Evolutionary conservation across 768 basidiomycete genomes (phyloP).

Genomic region (Panus rudis): DNA sequence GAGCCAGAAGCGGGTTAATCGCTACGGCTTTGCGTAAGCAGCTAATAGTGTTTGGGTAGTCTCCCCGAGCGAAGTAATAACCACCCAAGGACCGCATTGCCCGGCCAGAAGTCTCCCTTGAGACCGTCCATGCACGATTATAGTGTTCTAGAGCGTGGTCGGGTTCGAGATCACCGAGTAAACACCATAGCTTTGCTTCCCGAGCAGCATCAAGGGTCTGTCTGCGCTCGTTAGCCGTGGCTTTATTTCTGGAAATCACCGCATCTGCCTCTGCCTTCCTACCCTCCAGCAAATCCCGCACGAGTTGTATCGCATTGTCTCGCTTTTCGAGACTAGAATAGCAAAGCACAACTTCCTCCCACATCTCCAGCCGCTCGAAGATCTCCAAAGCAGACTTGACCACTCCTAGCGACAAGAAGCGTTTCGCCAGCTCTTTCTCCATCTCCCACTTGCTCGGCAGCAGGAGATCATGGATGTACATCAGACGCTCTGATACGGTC

Average conservation of each 20-base stretch:
- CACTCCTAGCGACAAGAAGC: slow-evolving; percentile 82
- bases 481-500: slow-evolving; percentile 61
- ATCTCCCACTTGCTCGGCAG: slow-evolving; percentile 92
- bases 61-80: slow-evolving; percentile 61
- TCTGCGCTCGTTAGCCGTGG: slow-evolving; percentile 34
- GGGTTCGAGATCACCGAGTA: slow-evolving; percentile 87
- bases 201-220: slow-evolving; percentile 53
- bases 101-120: slow-evolving; percentile 72
- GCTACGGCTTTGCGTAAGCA: slow-evolving; percentile 69
- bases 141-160: slow-evolving; percentile 68
- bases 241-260: slow-evolving; percentile 57
- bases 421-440: slow-evolving; percentile 81
- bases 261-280: slow-evolving; percentile 75
- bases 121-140: slow-evolving; percentile 77
- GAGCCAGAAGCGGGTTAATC: slow-evolving; percentile 83
- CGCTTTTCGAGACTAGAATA: slow-evolving; percentile 74
- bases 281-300: slow-evolving; percentile 80
- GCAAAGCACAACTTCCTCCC: slow-evolving; percentile 93
- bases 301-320: slow-evolving; percentile 73
- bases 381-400: slow-evolving; percentile 88
- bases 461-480: slow-evolving; percentile 72
- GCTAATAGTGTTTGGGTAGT: slow-evolving; percentile 54
- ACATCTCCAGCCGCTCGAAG: slow-evolving; percentile 94
- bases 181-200: slow-evolving; percentile 91
- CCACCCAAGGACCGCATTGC: slow-evolving; percentile 91